Conservation (phyloP, 176 grass and related monocot species). For the Pontederia crassipes region DNA sequence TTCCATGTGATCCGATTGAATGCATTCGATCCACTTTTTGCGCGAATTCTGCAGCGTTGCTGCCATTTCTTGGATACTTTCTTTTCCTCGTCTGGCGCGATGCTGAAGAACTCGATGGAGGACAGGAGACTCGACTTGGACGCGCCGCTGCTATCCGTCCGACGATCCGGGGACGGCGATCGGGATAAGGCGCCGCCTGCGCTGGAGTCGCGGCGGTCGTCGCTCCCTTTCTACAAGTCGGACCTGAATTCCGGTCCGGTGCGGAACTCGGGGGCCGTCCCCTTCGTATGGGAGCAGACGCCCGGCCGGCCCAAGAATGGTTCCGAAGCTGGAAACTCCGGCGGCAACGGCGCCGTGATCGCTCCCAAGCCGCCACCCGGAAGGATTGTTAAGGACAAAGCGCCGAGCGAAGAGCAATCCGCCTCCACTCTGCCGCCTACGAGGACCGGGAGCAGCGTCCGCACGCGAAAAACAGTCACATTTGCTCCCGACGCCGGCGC, state of each 20-base stretch:
- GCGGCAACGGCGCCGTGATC: neutral
- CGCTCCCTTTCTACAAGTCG: slow-evolving; percentile 36
- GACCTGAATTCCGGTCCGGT: slow-evolving; percentile 63
- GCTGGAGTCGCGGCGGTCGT: slow-evolving; percentile 8
- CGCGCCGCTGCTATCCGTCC: slow-evolving; percentile 68
- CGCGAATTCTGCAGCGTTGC: neutral
- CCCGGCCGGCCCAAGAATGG: slow-evolving; percentile 74
- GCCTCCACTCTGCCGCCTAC: neutral
- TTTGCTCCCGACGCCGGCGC: neutral
- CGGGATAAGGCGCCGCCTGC: neutral
- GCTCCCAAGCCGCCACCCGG: too few relatives aligned
- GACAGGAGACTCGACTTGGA: slow-evolving; percentile 54
- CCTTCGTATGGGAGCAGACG: slow-evolving; percentile 81
- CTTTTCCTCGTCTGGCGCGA: slow-evolving; percentile 6
- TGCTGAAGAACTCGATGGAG: slow-evolving; percentile 7
- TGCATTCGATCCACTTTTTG: too few relatives aligned
- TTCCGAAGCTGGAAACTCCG: slow-evolving; percentile 10
- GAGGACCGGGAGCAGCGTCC: neutral
- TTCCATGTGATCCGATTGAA: too few relatives aligned
- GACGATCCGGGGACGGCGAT: slow-evolving; percentile 27
- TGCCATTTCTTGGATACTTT: slow-evolving; percentile 32
- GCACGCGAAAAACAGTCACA: neutral
- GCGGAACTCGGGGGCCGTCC: slow-evolving; percentile 53
- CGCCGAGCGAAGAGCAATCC: too few relatives aligned
- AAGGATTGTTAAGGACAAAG: too few relatives aligned